Evolutionary conservation across 768 basidiomycete genomes (phyloP).

Genomic region (Tricholoma saponaceum): DNA sequence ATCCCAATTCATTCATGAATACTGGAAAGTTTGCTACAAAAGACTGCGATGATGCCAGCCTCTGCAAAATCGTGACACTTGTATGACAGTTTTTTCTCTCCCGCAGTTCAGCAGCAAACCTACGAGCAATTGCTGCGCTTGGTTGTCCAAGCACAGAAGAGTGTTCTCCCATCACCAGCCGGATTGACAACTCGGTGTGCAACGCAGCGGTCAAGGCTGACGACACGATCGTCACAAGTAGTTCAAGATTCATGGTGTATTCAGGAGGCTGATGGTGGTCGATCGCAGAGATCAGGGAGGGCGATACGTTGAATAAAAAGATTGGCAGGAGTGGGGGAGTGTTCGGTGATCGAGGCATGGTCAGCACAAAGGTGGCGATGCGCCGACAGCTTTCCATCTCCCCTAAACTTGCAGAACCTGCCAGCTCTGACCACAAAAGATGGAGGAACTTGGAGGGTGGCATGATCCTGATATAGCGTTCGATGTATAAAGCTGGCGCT

Average conservation of each 20-base stretch:
- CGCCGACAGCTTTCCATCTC: constrained; percentile 62
- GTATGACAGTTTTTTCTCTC: constrained; percentile 44
- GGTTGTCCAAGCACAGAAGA: constrained; percentile 54
- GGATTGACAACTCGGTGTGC: constrained; percentile 68
- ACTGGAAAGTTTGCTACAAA: constrained; percentile 75
- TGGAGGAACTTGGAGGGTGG: constrained; percentile 60
- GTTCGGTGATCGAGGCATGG: constrained; percentile 49
- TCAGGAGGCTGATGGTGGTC: constrained; percentile 54
- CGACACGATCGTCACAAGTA: constrained; percentile 60
- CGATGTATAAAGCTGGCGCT: constrained; percentile 60
- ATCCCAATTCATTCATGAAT: constrained; percentile 43
- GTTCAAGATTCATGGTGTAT: constrained; percentile 53
- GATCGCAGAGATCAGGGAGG: constrained; percentile 50
- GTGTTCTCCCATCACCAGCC: constrained; percentile 47
- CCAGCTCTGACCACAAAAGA: constrained; percentile 66
- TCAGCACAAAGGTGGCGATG: constrained; percentile 64
- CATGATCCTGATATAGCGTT: constrained; percentile 56
- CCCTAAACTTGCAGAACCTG: constrained; percentile 46
- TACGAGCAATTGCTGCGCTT: constrained; percentile 59
- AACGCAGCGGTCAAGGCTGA: constrained; percentile 63
- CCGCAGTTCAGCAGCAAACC: constrained; percentile 61
- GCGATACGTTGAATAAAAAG: constrained; percentile 67
- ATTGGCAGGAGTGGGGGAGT: constrained; percentile 67
- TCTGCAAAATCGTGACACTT: constrained; percentile 52
- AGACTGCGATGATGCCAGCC: constrained; percentile 54